Conservation (phyloP, 192 early-diverging fungal genomes). For the Powellomyces hirtus region DNA sequence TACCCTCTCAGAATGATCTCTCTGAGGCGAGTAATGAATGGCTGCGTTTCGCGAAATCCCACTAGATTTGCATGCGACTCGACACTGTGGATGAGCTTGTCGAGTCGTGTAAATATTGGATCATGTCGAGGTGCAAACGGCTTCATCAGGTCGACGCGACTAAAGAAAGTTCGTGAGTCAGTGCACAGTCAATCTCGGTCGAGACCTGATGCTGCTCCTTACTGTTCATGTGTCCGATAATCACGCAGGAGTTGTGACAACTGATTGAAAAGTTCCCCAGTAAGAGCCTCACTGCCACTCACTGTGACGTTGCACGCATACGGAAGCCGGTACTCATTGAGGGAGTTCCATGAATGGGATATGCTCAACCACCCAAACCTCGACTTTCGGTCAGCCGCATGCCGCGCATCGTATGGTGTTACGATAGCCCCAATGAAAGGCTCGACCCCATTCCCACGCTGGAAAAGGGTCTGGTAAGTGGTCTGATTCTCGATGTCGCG, state of each 20-base stretch:
- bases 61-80: slow-evolving; percentile 10
- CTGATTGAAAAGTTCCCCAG: slow-evolving; percentile 48
- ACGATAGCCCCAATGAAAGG: slow-evolving; percentile 91
- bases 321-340: slow-evolving; percentile 54
- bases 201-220: slow-evolving; percentile 18
- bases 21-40: slow-evolving; percentile 11
- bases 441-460: slow-evolving; percentile 59
- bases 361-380: slow-evolving; percentile 61
- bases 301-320: slow-evolving; percentile 54
- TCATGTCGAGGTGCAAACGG: slow-evolving; percentile 38
- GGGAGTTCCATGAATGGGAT: slow-evolving; percentile 49
- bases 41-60: neutral
- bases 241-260: slow-evolving; percentile 57
- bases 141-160: slow-evolving; percentile 57
- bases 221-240: slow-evolving; percentile 62
- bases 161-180: slow-evolving; percentile 24
- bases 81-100: slow-evolving; percentile 55
- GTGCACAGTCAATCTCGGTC: no score
- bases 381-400: slow-evolving; percentile 49
- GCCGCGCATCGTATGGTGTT: slow-evolving; percentile 69
- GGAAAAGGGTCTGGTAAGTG: slow-evolving; percentile 79
- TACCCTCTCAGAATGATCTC: slow-evolving; percentile 17
- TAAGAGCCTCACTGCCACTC: slow-evolving; percentile 42
- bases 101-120: slow-evolving; percentile 50
- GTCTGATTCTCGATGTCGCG: slow-evolving; percentile 90